Evolutionary conservation across 2,329 filamentous ascomycete genomes (phyloP), one percentile per base, ranked within the genome.

Genomic region (Aspergillus pseudotamarii): DNA sequence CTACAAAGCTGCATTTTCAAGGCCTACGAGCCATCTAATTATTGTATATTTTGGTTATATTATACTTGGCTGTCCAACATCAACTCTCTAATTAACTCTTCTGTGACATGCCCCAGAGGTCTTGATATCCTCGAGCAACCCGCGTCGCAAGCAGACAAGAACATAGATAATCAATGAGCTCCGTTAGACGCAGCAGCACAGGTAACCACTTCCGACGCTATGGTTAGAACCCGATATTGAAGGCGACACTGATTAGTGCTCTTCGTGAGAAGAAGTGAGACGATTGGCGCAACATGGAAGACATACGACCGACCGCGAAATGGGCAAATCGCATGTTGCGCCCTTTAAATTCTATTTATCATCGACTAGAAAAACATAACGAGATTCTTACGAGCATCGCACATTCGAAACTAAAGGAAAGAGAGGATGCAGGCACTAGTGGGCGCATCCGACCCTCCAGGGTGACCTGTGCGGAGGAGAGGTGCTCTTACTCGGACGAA

Each of bases 251-350:
- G 50, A 59, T 46, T 26, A 51, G 6, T 21, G 34, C 12, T 11
- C 19, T 41, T 30, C 30, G 14, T 28, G 30, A 34, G 43, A 65
- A 54, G 50, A 41, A 57, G 43, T 60, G 32, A 45, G 43, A 34
- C 16, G 5, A 45, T 48, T 36, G 59, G 59, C 56, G 63, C 59
- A 63, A 60, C 30, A 79, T 79, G 76, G 75, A 77, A 55, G 75
- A 79, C 61, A 64, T 78, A 54, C 74, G 74, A 63, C 70, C 75
- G 48, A 80, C 77, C 9, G 76, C 78, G 57, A 77, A 73, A 76
- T 80, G 79, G 79, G 78, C 77, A 60, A 79, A 79, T 63, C 77
- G 79, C 67, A 75, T 80, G 62, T 67, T 82, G 59, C 77, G 79
- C 62, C 80, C 79, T 36, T 69, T 82, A 60, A 74, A 73, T 21